phyloP scores from a whole-genome alignment of 352 stramenopile species.

The Globisporangium okanoganense region DNA sequence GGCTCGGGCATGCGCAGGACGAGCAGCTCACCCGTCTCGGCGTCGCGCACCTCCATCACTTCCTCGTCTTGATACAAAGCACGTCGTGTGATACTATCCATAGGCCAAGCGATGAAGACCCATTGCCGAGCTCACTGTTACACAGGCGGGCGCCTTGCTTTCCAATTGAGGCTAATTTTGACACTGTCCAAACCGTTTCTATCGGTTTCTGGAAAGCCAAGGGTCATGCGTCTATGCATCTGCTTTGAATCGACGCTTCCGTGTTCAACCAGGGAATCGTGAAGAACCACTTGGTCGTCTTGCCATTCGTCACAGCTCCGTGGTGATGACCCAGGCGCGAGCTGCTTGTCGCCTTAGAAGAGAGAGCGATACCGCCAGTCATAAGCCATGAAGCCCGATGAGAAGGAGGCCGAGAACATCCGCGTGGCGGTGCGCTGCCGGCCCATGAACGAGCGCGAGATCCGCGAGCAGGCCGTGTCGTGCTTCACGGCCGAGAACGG shows the following conservation, averaged over 20 bases:
- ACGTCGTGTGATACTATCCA: not conserved
- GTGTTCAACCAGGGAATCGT: not conserved
- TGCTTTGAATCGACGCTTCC: not conserved
- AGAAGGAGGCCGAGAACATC: conserved; percentile 88
- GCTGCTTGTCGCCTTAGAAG: not conserved
- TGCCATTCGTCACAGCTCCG: not conserved
- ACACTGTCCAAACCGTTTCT: not conserved
- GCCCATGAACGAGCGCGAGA: conserved; percentile 89
- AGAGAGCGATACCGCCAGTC: not conserved
- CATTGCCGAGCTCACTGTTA: not conserved
- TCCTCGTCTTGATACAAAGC: not conserved
- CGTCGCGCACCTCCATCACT: conserved; percentile 41
- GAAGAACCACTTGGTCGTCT: not conserved
- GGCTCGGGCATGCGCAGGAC: conserved; percentile 18
- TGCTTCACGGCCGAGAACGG: conserved; percentile 72
- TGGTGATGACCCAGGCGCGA: not conserved
- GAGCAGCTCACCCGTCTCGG: conserved; percentile 59
- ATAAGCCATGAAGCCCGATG: conserved; percentile 57
- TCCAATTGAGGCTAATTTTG: not conserved
- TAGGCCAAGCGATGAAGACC: not conserved
- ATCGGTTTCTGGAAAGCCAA: not conserved
- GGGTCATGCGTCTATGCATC: not conserved
- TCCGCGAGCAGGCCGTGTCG: conserved; percentile 63
- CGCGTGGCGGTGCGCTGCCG: conserved; percentile 89
- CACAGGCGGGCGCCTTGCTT: not conserved